Evolutionary conservation across 2,329 filamentous ascomycete species (phyloP).

Genomic region (Aspergillus transmontanensis): DNA sequence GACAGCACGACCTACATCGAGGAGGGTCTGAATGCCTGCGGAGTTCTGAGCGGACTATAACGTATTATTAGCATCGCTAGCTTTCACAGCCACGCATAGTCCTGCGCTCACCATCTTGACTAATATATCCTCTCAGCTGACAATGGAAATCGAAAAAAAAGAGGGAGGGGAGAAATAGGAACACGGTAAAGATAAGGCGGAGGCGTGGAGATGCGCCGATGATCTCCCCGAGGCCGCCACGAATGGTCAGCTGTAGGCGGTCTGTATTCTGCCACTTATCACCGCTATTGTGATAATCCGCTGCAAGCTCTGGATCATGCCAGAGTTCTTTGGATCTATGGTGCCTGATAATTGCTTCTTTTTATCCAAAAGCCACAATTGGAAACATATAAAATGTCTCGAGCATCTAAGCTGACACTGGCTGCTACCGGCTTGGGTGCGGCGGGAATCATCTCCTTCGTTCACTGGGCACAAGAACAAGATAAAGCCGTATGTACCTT

Average conservation of each 20-base stretch:
- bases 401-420: conserved; percentile 83
- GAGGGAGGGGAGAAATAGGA: conserved; percentile 12
- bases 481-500: conserved; percentile 71
- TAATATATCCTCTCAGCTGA: conserved; percentile 13
- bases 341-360: background rate
- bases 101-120: conserved; percentile 33
- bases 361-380: background rate
- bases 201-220: conserved; percentile 28
- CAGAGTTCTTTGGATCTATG: background rate
- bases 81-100: conserved; percentile 8
- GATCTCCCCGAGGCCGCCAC: conserved; percentile 30
- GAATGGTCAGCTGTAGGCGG: conserved; percentile 33
- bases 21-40: conserved; percentile 94
- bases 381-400: conserved; percentile 68
- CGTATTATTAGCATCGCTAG: conserved; percentile 10
- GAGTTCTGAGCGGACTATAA: conserved; percentile 95
- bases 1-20: conserved; percentile 72
- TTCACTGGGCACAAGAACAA: conserved; percentile 83
- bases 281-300: conserved; percentile 32
- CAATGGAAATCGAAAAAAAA: conserved; percentile 9
- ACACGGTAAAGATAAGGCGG: conserved; percentile 20
- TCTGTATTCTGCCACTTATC: conserved; percentile 34
- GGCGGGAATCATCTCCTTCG: conserved; percentile 74
- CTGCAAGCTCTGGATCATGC: conserved; percentile 5
- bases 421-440: conserved; percentile 76